phyloP scores from a whole-genome alignment of 2,329 filamentous ascomycete species.

The Alternaria solani region DNA sequence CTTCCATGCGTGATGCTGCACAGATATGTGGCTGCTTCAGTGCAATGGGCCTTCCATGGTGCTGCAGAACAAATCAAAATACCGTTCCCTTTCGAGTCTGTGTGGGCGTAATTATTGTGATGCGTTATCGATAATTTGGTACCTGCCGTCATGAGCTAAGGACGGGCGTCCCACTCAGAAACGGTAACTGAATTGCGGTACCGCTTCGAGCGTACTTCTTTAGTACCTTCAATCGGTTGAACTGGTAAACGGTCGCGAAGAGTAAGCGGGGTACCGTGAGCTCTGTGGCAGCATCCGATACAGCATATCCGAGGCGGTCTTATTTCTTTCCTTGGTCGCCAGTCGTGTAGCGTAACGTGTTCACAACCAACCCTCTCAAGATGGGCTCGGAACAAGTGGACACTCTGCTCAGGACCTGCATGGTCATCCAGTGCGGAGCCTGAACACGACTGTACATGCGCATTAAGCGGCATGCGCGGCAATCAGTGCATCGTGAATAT shows the following conservation, averaged over 20 bases:
- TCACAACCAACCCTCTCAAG: neutral
- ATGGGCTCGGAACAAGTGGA: neutral
- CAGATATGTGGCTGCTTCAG: neutral
- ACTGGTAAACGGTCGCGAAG: neutral
- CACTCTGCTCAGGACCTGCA: neutral
- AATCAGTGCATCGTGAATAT: neutral
- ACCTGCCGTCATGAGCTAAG: neutral
- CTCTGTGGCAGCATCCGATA: neutral
- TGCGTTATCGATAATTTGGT: neutral
- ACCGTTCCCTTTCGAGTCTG: neutral
- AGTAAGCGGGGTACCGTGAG: neutral
- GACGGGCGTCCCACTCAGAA: neutral
- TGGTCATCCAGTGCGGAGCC: neutral
- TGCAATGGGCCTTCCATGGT: neutral
- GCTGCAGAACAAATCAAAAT: neutral
- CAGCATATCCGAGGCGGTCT: neutral
- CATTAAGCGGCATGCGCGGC: neutral
- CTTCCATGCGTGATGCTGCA: constrained; percentile 6
- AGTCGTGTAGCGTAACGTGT: neutral
- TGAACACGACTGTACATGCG: neutral
- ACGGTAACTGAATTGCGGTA: neutral
- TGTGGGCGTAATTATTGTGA: neutral
- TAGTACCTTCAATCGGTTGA: neutral
- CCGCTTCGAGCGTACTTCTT: constrained; percentile 6
- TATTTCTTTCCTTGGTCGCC: neutral